A percentile compares a stretch with the other conserved stretches of the same genome.
These are phyloP conservation scores for Fusarium solani-melongenae DNA, from an alignment of 2,329 filamentous ascomycete genomes.

Conservation along the genomic window DNA sequence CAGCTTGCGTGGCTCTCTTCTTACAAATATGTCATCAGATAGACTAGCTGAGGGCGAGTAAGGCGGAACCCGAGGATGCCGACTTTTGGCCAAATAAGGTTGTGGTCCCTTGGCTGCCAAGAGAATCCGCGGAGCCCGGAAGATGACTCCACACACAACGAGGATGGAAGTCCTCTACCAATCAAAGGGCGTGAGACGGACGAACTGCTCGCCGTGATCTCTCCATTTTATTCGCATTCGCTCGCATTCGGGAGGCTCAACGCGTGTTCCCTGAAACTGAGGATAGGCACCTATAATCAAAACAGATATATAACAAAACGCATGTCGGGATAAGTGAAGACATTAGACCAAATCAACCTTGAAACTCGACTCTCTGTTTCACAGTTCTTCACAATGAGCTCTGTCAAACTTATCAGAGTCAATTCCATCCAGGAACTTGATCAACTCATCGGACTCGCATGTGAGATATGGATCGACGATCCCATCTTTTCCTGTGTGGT, in stretches of 20 bases:
- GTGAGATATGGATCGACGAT: constrained; percentile 17
- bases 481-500: constrained; percentile 3
- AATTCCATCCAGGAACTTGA: neutral
- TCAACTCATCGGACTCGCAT: constrained; percentile 1
- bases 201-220: neutral
- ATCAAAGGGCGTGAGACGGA: neutral
- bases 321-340: too few relatives aligned
- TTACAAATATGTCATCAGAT: neutral
- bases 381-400: neutral
- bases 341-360: neutral
- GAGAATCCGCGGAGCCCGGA: neutral
- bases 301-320: neutral
- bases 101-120: neutral
- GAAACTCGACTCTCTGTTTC: neutral
- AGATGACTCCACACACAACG: neutral
- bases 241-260: neutral
- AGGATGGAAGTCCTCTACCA: neutral
- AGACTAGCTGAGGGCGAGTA: neutral
- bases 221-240: neutral
- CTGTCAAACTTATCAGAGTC: neutral
- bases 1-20: neutral
- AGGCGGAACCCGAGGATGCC: neutral
- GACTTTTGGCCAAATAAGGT: neutral
- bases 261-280: neutral
- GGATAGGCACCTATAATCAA: neutral